Evolutionary conservation across 2,329 filamentous ascomycete genomes (phyloP).

Genomic region (Stachybotrys chartarum): DNA sequence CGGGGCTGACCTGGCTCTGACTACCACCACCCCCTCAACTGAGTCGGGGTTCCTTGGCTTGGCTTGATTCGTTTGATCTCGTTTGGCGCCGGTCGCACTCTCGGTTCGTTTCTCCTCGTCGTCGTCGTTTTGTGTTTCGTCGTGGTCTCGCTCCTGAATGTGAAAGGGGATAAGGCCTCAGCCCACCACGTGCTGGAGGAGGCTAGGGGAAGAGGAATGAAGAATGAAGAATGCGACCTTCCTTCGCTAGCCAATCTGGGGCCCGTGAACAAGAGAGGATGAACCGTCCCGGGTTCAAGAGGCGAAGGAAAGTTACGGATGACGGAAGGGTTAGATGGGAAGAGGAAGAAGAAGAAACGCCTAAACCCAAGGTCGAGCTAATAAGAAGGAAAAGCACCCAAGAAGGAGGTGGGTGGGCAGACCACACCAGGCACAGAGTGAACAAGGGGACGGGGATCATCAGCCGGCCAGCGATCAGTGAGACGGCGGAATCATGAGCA

Average conservation of each 20-base stretch:
- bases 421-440: neutral
- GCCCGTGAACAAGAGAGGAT: neutral
- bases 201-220: neutral
- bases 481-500: neutral
- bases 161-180: neutral
- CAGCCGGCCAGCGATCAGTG: neutral
- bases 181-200: neutral
- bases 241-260: too few species aligned
- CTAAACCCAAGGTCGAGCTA: slow-evolving; percentile 4
- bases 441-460: neutral
- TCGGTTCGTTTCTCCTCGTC: neutral
- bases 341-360: slow-evolving; percentile 6
- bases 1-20: too few species aligned
- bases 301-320: neutral
- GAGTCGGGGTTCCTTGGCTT: neutral
- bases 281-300: neutral
- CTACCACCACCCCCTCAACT: too few species aligned
- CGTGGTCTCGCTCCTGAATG: neutral
- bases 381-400: slow-evolving; percentile 5
- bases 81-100: neutral
- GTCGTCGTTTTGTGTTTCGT: neutral
- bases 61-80: neutral
- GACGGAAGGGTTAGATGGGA: slow-evolving; percentile 4
- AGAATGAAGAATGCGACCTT: neutral
- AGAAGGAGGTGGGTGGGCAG: neutral